Evolutionary conservation across 192 early-diverging fungal genomes (phyloP), one percentile per base, ranked within the genome.

Genomic region (Podila clonocystis): DNA sequence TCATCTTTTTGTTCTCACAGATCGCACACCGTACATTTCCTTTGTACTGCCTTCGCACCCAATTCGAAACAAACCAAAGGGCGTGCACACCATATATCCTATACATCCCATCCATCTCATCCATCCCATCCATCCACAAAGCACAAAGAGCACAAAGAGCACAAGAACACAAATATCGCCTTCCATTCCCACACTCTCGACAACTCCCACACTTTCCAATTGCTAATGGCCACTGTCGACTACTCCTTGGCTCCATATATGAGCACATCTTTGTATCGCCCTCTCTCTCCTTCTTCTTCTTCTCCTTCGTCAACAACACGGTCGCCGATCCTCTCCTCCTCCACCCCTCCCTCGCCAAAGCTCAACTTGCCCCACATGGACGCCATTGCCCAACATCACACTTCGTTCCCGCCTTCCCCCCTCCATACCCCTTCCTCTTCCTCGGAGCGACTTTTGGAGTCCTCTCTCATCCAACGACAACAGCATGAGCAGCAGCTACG

Each of bases 401-500:
- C 63, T 63, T 22, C 36, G 24, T 28, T 52, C 33, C 24, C 59
- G 22, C 22, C 28, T 9, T 65, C 41, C 26, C 6, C 63, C 48
- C 63, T 49, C 41, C 24, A 8, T 48, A 26, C 41, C 8, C 45
- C 49, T 41, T 49, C 45, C 15, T 45, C 64, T 19, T 55, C 31
- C 30, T 65, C 63, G 17, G 67, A 55, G 41, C 41, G 41, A 4
- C 41, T 45, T 45, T 45, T 45, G 41, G 41, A 45, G 41, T 45
- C 41, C 41, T 45, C 41, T 48, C 45, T 65, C 48, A 31, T 17
- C 31, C 66, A 69, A 9, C 74, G 57, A 30, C 62, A 75, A 3
- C 48, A 65, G 26, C 52, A 75, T 15, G 66, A 69, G 29, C 62
- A 76, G 26, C 67, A 73, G 34, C 60, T 66, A 48, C 63, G 55